Conservation (phyloP, 495 filamentous ascomycete species). For the Hyphodiscus hymeniophilus region DNA sequence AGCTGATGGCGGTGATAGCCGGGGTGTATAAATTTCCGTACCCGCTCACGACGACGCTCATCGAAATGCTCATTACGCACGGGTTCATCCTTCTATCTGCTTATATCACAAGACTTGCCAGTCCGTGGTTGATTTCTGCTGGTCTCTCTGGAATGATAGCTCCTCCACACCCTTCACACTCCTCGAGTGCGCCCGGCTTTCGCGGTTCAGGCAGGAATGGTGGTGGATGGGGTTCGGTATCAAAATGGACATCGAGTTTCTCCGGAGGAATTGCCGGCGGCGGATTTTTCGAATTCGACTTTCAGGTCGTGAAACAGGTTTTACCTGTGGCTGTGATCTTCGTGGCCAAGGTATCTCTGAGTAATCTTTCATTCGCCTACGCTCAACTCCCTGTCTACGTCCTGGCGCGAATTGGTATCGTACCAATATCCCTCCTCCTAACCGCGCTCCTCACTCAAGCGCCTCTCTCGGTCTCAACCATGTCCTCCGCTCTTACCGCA, state of each 20-base stretch:
- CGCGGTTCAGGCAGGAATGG: constrained; percentile 5
- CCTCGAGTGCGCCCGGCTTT: constrained; percentile 9
- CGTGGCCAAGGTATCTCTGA: constrained; percentile 38
- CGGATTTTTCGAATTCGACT: constrained; percentile 41
- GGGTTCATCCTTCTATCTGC: constrained; percentile 17
- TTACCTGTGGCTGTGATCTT: constrained; percentile 38
- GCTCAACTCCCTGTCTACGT: constrained; percentile 40
- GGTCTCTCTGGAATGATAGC: constrained; percentile 19
- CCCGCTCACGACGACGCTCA: constrained; percentile 37
- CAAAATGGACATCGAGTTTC: constrained; percentile 16
- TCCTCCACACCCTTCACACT: constrained; percentile 25
- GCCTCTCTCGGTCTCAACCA: constrained; percentile 34
- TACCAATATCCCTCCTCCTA: constrained; percentile 36
- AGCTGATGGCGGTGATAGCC: constrained; percentile 26
- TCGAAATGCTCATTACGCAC: constrained; percentile 39
- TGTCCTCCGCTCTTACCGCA: constrained; percentile 41
- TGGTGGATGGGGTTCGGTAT: constrained; percentile 5
- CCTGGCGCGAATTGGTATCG: constrained; percentile 36
- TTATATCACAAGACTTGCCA: constrained; percentile 19
- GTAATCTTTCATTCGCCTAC: constrained; percentile 43
- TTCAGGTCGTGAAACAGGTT: constrained; percentile 29
- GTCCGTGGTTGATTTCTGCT: constrained; percentile 14
- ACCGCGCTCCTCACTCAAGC: constrained; percentile 32
- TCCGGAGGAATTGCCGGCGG: constrained; percentile 43
- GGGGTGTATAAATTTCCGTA: constrained; percentile 47